These are phyloP conservation scores for Trichoderma koningii DNA, from an alignment of 2,329 filamentous ascomycete genomes.

Conservation along the genomic window DNA sequence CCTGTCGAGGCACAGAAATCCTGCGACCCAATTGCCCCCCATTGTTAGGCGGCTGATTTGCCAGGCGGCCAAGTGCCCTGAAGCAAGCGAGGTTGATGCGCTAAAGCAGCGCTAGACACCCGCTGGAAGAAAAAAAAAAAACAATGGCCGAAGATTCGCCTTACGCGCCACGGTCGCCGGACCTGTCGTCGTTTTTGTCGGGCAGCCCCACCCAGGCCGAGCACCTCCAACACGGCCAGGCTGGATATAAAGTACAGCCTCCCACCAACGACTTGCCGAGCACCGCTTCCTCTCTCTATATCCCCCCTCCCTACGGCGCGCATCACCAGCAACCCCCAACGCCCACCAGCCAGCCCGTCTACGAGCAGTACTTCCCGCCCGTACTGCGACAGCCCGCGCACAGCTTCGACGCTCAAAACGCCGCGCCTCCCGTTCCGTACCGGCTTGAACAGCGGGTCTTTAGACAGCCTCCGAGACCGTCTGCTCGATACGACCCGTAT, in stretches of 20 bases:
- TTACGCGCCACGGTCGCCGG: constrained; percentile 61
- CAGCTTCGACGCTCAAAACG: constrained; percentile 7
- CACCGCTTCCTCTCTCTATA: constrained; percentile 35
- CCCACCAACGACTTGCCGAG: constrained; percentile 35
- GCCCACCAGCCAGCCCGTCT: constrained; percentile 30
- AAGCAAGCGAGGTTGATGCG: constrained; percentile 18
- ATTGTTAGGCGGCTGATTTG: background rate
- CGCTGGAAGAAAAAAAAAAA: constrained; percentile 24
- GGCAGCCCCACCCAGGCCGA: constrained; percentile 42
- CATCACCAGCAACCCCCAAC: constrained; percentile 13
- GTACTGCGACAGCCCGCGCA: constrained; percentile 26
- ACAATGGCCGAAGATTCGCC: constrained; percentile 47
- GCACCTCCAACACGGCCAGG: constrained; percentile 36
- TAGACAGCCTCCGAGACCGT: background rate
- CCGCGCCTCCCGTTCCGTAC: constrained; percentile 29
- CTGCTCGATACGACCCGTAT: too few species aligned
- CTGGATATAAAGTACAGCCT: constrained; percentile 40
- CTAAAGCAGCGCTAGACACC: constrained; percentile 19
- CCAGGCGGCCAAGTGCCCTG: constrained; percentile 13
- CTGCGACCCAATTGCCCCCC: constrained; percentile 10
- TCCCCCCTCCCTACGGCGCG: constrained; percentile 29
- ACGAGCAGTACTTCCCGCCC: constrained; percentile 32
- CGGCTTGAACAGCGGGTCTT: constrained; percentile 28
- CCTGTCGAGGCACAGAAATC: too few species aligned
- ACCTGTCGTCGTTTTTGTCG: constrained; percentile 59